phyloP scores from a whole-genome alignment of 2,329 filamentous ascomycete species.

The Pezicula rhizophila region DNA sequence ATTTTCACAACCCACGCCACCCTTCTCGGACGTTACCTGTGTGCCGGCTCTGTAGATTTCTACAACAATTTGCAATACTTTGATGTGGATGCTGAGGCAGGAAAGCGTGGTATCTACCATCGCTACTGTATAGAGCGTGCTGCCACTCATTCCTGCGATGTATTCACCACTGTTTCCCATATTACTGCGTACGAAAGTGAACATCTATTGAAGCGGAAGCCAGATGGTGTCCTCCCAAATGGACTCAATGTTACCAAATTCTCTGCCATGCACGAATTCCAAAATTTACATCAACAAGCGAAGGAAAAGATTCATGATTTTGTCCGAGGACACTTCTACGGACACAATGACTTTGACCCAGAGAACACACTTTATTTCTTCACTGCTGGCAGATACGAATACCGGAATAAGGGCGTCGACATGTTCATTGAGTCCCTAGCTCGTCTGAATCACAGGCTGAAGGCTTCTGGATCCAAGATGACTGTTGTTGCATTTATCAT shows the following conservation, averaged over 20 bases:
- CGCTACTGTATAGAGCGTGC: conserved; percentile 96
- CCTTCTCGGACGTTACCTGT: conserved; percentile 89
- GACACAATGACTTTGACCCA: conserved; percentile 93
- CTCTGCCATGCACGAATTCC: conserved; percentile 96
- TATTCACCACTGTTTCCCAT: conserved; percentile 97
- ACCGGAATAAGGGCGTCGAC: conserved; percentile 96
- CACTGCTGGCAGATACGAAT: conserved; percentile 94
- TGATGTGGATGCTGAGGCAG: conserved; percentile 92
- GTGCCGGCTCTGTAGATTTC: conserved; percentile 95
- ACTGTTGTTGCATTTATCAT: conserved; percentile 98
- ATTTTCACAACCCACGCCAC: conserved; percentile 99
- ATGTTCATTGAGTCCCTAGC: conserved; percentile 99
- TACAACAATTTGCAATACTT: conserved; percentile 99
- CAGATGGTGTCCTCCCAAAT: conserved; percentile 92
- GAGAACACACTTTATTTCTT: conserved; percentile 98
- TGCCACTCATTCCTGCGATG: conserved; percentile 84
- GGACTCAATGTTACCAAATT: conserved; percentile 98
- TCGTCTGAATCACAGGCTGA: conserved; percentile 88
- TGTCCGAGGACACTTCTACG: conserved; percentile 95
- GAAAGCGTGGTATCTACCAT: conserved; percentile 97
- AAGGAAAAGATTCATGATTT: conserved; percentile 99
- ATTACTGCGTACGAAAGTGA: conserved; percentile 98
- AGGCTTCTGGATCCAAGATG: conserved; percentile 76
- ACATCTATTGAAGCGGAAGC: conserved; percentile 94
- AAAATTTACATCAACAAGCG: conserved; percentile 92